Base-by-base conservation (phyloP, 176 grass and related monocot genomes). In the Pontederia paniculata region DNA sequence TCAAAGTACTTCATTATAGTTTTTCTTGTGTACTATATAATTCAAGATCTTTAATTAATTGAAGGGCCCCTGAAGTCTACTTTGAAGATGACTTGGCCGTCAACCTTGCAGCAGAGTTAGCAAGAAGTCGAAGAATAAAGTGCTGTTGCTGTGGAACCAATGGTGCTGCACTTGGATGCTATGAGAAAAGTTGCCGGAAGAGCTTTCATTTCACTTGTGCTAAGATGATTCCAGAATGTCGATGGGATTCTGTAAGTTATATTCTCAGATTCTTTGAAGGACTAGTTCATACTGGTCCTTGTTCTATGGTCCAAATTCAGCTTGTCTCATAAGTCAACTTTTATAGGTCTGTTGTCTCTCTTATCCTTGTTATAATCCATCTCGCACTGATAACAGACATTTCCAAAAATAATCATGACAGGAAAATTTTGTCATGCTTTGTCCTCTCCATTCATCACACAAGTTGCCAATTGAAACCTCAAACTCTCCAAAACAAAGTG, bases 361-460 rank as follows among this genome's bases (percentile, higher is more conserved):
- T 45, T n/a, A n/a, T n/a, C n/a, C n/a, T n/a, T 46, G 58, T 44
- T 41, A 3, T 15, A 20, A 0, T 19, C 9, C 21, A 20, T 55
- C 10, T 20, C 15, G 9, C 1, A 9, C 17, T n/a, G 17, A 55
- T 55, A n/a, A 55, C n/a, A 2, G 10, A 2, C 21, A 19, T 9
- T 68, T 52, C 20, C 20, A 14, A 49, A 64, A 21, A 37, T 37
- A 55, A 62, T 22, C 42, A 12, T 79, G 49, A 12, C 74, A 96
- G 90, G 78, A 89, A 74, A 96, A 96, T 44, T 96, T 96, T 86
- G 85, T 96, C 62, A 86, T 96, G 90, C 55, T 96, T 17, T 96
- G 90, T 63, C 85, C 85, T 63, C 72, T 89, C 15, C 90, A 96
- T 72, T 52, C 9, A 17, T 79, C 73, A 51, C 78, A 70, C 20